Base-by-base conservation (phyloP, 768 basidiomycete species). In the Boletus subparvulus region DNA sequence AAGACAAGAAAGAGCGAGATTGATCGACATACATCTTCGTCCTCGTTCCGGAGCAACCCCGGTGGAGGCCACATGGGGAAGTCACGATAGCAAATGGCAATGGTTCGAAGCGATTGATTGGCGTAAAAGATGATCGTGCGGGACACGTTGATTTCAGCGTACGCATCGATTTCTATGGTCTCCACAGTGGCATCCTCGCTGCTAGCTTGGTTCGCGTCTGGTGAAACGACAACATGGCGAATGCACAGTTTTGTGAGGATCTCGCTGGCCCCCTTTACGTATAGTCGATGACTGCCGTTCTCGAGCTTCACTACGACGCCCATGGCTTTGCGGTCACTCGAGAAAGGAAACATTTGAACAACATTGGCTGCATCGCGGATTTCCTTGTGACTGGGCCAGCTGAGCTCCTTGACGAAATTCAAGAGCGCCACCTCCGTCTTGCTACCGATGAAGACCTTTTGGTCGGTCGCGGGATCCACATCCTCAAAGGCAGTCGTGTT, bases 61-160 rank as follows among this genome's bases (percentile, higher is more conserved):
- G 61, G 53, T 5, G 95, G 94, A 12, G 96, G 96, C 95, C 96
- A 98, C 1, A 77, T 71, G 6, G 84, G 70, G 55, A 97, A 87
- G 67, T 99, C 95, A 47, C 86, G 82, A 68, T 98, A 98, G 71
- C 95, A 97, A 44, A 98, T 74, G 1, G 95, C 94, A 62, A 99
- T 92, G 2, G 97, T 98, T 48, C 96, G 85, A 11, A 98, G 85
- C 13, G 86, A 90, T 75, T 98, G 96, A 72, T 95, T 95, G 65
- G 95, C 95, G 71, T 99, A 98, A 74, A 97, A 96, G 62, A 96
- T 95, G 73, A 95, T 98, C 14, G 96, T 98, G 45, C 92, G 83
- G 28, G 80, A 82, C 69, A 98, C 92, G 68, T 98, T 98, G 66
- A 89, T 87, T 56, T 79, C 77, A 14, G 87, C 84, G 17, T 86